Evolutionary conservation across 2,329 filamentous ascomycete genomes (phyloP).

Genomic region (Colletotrichum sublineola): DNA sequence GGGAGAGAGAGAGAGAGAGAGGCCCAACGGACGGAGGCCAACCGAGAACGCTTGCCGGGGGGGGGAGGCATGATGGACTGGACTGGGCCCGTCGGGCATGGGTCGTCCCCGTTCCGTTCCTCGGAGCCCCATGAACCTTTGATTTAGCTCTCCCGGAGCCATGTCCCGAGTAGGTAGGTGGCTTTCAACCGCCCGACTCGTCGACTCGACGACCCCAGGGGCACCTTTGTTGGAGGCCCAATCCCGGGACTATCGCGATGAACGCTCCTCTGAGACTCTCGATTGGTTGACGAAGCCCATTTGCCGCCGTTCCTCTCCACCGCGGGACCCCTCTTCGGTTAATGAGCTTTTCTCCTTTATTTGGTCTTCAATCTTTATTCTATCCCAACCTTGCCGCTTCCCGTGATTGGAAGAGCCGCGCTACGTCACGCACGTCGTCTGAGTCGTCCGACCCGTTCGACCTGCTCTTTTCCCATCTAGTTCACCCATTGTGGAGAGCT

Average conservation of each 20-base stretch:
- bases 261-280: not conserved
- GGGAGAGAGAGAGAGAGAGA: too few relatives aligned
- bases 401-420: conserved; percentile 8
- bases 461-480: conserved; percentile 41
- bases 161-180: conserved; percentile 42
- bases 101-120: conserved; percentile 17
- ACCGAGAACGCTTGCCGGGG: too few relatives aligned
- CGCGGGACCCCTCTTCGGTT: conserved; percentile 13
- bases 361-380: not conserved
- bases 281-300: conserved; percentile 5
- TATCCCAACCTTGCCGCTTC: conserved; percentile 23
- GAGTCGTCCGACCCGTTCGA: conserved; percentile 13
- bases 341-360: conserved; percentile 6
- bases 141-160: conserved; percentile 29
- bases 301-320: conserved; percentile 7
- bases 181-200: conserved; percentile 19
- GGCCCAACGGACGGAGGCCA: not conserved
- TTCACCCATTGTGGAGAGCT: not conserved
- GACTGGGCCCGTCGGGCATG: conserved; percentile 1
- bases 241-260: conserved; percentile 25
- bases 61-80: not conserved
- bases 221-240: not conserved
- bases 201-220: not conserved
- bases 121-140: conserved; percentile 23
- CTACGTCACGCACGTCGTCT: not conserved